Base-by-base conservation (phyloP, 2,329 filamentous ascomycete species). In the Ceratocystis cacaofunesta region DNA sequence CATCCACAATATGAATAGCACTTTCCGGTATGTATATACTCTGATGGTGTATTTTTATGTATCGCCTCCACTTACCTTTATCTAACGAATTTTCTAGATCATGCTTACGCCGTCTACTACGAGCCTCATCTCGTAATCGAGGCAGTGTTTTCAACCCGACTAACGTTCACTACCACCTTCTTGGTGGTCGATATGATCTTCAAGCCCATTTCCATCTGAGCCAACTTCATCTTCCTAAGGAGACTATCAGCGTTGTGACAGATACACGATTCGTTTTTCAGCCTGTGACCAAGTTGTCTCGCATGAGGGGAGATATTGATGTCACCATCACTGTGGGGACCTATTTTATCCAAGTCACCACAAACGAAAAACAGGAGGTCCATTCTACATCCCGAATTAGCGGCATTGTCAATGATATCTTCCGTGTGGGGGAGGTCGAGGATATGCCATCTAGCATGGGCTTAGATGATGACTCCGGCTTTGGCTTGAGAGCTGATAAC, bases 1-100 rank as follows among this genome's bases (percentile, higher is more conserved):
- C 69, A 78, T 88, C 17, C 88, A 88, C 73, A 88, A 88, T 71
- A 88, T 88, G 85, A 88, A 88, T 70, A 87, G 82, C 70, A 81
- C 84, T 10, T 87, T 86, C 72, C 80, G 82, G 80, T 82, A 74
- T 68, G 76, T 65, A 43, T 5, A 15, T 12, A 41, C 36, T n/a
- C 12, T 4, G 3, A 6, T 46, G 8, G 10, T 41, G 10, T 41
- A 12, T n/a, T 12, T 46, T n/a, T 1, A 52, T 52, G 3, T 28
- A 15, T 5, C 30, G 10, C 5, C 15, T 22, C 10, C 25, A 62
- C 19, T 30, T 25, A 30, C 36, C n/a, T 12, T 41, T 57, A 8
- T 48, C 52, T 65, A 41, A 65, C 17, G n/a, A 17, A 4, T 10
- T 28, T 19, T 46, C 10, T 52, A 80, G 80, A 68, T 85, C 86